Conservation (phyloP, 2,329 filamentous ascomycete species). For the Colletotrichum sp. region DNA sequence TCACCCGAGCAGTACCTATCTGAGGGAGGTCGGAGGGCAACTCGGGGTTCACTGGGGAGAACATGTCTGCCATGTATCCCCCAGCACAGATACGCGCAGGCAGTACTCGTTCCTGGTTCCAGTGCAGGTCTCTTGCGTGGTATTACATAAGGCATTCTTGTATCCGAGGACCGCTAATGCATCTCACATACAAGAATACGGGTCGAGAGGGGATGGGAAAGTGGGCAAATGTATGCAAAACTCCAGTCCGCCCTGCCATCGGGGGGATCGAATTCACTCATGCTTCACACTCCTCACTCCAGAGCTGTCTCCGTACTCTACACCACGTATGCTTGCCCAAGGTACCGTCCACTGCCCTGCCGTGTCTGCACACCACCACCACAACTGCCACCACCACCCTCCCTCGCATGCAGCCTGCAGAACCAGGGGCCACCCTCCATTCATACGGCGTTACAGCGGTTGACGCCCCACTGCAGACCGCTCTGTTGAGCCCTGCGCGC, state of each 20-base stretch:
- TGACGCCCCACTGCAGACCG: background rate
- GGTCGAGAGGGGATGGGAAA: constrained; percentile 8
- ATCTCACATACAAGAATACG: background rate
- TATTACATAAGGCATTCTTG: background rate
- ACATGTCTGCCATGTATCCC: background rate
- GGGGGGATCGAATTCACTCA: background rate
- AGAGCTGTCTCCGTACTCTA: background rate
- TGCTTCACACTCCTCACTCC: background rate
- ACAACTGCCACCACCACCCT: background rate
- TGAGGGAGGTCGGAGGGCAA: background rate
- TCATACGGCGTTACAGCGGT: background rate
- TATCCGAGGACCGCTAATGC: background rate
- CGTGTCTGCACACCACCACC: background rate
- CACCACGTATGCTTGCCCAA: background rate
- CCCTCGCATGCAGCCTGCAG: background rate
- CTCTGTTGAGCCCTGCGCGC: background rate
- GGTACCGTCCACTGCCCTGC: background rate
- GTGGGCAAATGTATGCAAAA: constrained; percentile 14
- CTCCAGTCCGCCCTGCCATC: background rate
- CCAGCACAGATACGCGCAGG: background rate
- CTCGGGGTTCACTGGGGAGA: background rate
- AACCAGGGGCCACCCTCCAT: background rate
- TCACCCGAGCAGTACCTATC: background rate
- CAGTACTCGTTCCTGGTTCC: background rate
- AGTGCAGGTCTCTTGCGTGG: background rate